Conservation (phyloP, 1,139 yeast genomes). For the Scheffersomyces cryptocercus region DNA sequence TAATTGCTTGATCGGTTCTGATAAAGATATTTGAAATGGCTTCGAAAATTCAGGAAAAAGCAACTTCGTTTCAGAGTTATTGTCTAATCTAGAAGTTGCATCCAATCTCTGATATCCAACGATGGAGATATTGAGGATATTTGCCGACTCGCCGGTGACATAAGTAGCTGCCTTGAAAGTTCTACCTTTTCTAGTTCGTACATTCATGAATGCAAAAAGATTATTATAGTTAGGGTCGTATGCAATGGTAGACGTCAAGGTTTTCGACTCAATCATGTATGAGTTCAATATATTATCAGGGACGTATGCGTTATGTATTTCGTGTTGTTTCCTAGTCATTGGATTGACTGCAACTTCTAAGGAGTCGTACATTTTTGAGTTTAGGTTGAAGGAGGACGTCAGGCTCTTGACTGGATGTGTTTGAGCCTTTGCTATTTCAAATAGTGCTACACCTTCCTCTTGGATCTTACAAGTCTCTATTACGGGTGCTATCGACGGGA, state of each 20-base stretch:
- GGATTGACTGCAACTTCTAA: constrained; percentile 7
- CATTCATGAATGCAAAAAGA: constrained; percentile 21
- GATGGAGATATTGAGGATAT: constrained; percentile 28
- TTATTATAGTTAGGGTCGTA: constrained; percentile 42
- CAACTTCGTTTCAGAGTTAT: constrained; percentile 3
- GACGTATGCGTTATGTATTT: constrained; percentile 13
- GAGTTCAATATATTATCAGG: constrained; percentile 28
- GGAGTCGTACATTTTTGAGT: constrained; percentile 13
- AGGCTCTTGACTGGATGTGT: constrained; percentile 9
- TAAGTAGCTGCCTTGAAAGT: constrained; percentile 27
- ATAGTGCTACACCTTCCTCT: constrained; percentile 18
- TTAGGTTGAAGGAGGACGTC: constrained; percentile 12
- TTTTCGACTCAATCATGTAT: constrained; percentile 22
- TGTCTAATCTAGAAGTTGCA: background rate
- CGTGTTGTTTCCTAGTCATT: background rate
- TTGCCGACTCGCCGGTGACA: constrained; percentile 34
- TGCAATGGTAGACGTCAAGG: constrained; percentile 26
- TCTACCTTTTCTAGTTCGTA: constrained; percentile 13
- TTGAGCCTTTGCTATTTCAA: constrained; percentile 16
- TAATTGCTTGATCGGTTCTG: constrained; percentile 44
- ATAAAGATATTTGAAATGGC: constrained; percentile 25
- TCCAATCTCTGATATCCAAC: constrained; percentile 6
- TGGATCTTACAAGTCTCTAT: constrained; percentile 12
- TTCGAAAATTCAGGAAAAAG: constrained; percentile 12
- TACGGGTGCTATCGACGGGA: too few species aligned